Conservation (phyloP, 2,329 filamentous ascomycete species). For the Talaromyces sp. region DNA sequence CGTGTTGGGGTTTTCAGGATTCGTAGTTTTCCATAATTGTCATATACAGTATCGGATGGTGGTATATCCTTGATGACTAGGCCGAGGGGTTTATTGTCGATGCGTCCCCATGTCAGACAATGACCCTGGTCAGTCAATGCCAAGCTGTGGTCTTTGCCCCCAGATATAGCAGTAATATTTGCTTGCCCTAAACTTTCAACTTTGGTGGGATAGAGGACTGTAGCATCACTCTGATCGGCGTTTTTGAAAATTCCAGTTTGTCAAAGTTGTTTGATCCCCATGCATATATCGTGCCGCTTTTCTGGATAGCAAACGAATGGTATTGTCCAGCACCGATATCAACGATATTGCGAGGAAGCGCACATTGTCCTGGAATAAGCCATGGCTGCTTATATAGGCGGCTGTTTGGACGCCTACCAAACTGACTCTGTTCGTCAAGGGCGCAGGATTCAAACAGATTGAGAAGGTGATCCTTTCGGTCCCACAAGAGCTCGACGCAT, state of each 20-base stretch:
- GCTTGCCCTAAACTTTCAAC: constrained; percentile 54
- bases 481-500: too few species aligned
- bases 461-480: too few species aligned
- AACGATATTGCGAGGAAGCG: constrained; percentile 38
- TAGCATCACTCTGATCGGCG: constrained; percentile 54
- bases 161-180: constrained; percentile 48
- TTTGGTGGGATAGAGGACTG: constrained; percentile 58
- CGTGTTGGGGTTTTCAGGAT: background rate
- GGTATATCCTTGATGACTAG: constrained; percentile 11
- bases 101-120: constrained; percentile 18
- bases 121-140: constrained; percentile 13
- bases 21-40: background rate
- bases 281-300: constrained; percentile 47
- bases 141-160: constrained; percentile 28
- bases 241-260: constrained; percentile 63
- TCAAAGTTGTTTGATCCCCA: constrained; percentile 79
- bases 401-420: background rate
- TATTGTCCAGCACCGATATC: constrained; percentile 28
- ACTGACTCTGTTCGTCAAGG: background rate
- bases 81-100: constrained; percentile 16
- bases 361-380: background rate
- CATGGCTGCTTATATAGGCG: background rate
- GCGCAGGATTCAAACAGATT: too few species aligned
- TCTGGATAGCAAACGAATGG: constrained; percentile 44
- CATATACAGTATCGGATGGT: background rate